Evolutionary conservation across 768 basidiomycete species (phyloP).

Genomic region (Agrocybe praecox): DNA sequence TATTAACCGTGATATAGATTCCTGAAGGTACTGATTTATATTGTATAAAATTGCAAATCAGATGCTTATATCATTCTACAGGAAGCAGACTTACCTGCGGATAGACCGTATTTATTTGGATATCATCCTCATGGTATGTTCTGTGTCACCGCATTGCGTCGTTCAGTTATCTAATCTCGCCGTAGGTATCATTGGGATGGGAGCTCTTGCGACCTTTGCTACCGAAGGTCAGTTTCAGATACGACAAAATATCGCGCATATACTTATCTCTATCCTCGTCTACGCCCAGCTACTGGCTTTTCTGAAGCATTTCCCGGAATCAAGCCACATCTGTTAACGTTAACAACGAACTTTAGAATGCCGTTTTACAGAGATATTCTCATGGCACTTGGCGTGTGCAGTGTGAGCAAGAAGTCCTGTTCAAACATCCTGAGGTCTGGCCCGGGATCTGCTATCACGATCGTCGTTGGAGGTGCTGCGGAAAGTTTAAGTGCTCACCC

Average conservation of each 20-base stretch:
- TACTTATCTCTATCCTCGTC: constrained; percentile 3
- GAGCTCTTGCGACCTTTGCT: constrained; percentile 93
- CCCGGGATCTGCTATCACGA: constrained; percentile 76
- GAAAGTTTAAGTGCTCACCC: constrained; percentile 94
- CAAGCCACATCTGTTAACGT: constrained; percentile 89
- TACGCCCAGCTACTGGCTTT: constrained; percentile 77
- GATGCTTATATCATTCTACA: constrained; percentile 26
- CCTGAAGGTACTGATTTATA: constrained; percentile 43
- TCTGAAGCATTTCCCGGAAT: constrained; percentile 90
- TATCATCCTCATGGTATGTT: constrained; percentile 93
- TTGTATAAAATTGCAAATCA: not conserved
- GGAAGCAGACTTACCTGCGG: constrained; percentile 90
- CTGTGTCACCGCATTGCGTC: no score
- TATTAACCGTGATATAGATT: constrained; percentile 33
- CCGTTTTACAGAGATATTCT: constrained; percentile 94
- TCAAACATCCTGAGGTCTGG: constrained; percentile 79
- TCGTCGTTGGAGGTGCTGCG: constrained; percentile 95
- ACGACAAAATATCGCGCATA: not conserved
- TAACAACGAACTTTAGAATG: constrained; percentile 86
- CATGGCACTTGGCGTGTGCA: constrained; percentile 85
- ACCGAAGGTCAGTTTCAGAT: constrained; percentile 69
- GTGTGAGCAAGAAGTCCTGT: constrained; percentile 90
- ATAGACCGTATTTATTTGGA: constrained; percentile 94
- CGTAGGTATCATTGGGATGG: constrained; percentile 96
- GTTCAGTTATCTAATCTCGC: not conserved